phyloP scores from a whole-genome alignment of 208 protist species.

The Crithidia bombi region DNA sequence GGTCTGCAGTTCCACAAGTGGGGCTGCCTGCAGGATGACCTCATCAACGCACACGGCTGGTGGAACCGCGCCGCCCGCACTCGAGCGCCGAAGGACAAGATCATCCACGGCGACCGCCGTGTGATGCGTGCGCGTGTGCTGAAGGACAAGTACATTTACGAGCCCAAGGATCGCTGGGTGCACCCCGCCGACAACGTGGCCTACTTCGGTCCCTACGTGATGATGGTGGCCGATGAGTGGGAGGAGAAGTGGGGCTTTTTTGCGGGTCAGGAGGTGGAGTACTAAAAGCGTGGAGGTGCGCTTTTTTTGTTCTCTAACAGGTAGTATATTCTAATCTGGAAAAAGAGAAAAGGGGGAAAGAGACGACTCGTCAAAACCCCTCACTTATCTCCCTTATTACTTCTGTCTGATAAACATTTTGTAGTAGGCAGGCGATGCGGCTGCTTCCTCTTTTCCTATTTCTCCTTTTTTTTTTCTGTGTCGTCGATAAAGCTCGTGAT shows the following conservation, averaged over 20 bases:
- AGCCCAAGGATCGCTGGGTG: conserved; percentile 90
- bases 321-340: conserved; percentile 9
- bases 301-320: conserved; percentile 18
- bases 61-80: conserved; percentile 90
- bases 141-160: conserved; percentile 93
- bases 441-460: conserved; percentile 10
- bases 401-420: conserved; percentile 15
- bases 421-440: conserved; percentile 22
- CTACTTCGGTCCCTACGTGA: conserved; percentile 91
- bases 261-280: conserved; percentile 90
- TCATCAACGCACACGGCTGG: conserved; percentile 91
- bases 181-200: conserved; percentile 91
- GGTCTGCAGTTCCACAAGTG: conserved; percentile 89
- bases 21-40: conserved; percentile 89
- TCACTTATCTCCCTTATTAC: conserved; percentile 18
- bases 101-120: conserved; percentile 86
- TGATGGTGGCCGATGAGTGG: conserved; percentile 93
- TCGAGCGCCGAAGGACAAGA: conserved; percentile 86
- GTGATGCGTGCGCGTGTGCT: conserved; percentile 87
- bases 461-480: conserved; percentile 11
- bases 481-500: not conserved
- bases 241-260: conserved; percentile 95
- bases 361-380: too few species aligned
- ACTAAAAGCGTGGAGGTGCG: conserved; percentile 41
- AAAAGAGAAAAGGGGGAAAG: conserved; percentile 5